These are phyloP conservation scores for Mycena venus DNA, from an alignment of 768 basidiomycete species.

Conservation along the genomic window DNA sequence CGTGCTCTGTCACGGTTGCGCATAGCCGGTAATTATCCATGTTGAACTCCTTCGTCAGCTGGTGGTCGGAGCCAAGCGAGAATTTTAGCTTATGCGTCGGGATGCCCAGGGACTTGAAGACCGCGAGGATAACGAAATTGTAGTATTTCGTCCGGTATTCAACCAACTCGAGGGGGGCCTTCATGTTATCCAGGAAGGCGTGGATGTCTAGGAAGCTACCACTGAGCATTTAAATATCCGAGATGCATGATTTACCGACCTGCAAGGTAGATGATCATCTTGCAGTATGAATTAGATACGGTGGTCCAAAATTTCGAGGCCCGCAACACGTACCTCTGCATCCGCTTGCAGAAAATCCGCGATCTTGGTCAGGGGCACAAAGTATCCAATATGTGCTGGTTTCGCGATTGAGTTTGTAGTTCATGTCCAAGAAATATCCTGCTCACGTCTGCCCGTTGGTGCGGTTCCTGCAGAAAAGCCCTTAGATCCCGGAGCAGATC, in stretches of 20 bases:
- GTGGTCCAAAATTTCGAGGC: not conserved
- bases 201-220: conserved; percentile 78
- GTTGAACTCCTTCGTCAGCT: conserved; percentile 91
- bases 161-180: conserved; percentile 94
- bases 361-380: conserved; percentile 94
- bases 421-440: not conserved
- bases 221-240: not conserved
- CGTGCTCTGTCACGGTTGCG: conserved; percentile 92
- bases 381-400: conserved; percentile 96
- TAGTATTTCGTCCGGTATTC: conserved; percentile 92
- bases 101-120: conserved; percentile 92
- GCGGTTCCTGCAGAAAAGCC: conserved; percentile 76
- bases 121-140: conserved; percentile 80
- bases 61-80: conserved; percentile 93
- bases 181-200: conserved; percentile 97
- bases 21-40: conserved; percentile 95
- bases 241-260: not conserved
- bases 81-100: conserved; percentile 88
- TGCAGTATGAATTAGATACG: not conserved
- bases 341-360: conserved; percentile 95
- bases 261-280: conserved; percentile 24
- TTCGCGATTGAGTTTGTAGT: conserved; percentile 10
- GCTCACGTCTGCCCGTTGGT: conserved; percentile 92
- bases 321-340: conserved; percentile 50
- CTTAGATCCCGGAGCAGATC: conserved; percentile 20